Evolutionary conservation across 2,329 filamentous ascomycete species (phyloP), one percentile per base, ranked within the genome.

Genomic region (Meredithiella fracta): DNA sequence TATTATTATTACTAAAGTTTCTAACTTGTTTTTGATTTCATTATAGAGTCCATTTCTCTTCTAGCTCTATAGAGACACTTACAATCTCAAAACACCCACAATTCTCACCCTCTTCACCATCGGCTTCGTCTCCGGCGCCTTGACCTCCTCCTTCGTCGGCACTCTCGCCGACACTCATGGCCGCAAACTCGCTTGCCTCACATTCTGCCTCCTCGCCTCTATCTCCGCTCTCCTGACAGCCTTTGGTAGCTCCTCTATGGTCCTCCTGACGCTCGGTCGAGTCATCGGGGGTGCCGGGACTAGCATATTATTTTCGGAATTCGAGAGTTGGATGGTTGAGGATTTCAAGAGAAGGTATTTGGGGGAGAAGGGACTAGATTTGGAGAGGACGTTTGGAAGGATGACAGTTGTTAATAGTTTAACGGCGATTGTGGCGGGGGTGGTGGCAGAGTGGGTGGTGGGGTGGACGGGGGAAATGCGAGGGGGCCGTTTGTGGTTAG

Each of bases 311-410:
- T 80, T 77, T 67, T 77, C 72, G 47, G 74, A 73, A 3, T 80
- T 80, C 60, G 77, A 82, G 64, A 77, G 74, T 61, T 82, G 78
- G 77, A 76, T 81, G 69, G 72, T 81, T 26, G 72, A 74, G 2
- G 76, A 78, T 60, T 77, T 73, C 59, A 70, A 74, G 58, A 66
- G 67, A 55, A 66, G 71, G 44, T 65, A 68, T 40, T 62, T 75
- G 29, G 68, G 68, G 26, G 65, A 68, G 9, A 65, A 63, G 22
- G 72, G 70, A 2, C 64, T 65, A 20, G 69, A 70, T 31, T 64
- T 80, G 51, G 71, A 72, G 57, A 72, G 72, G 29, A 74, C 71
- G 3, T 61, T 76, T 57, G 79, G 77, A 63, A 74, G 74, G 49
- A 66, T 77, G n/a, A 73, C 77, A 34, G 76, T 76, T 1, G 76